Evolutionary conservation across 495 filamentous ascomycete species (phyloP), one percentile per base, ranked within the genome.

Genomic region (Neurospora terricola): DNA sequence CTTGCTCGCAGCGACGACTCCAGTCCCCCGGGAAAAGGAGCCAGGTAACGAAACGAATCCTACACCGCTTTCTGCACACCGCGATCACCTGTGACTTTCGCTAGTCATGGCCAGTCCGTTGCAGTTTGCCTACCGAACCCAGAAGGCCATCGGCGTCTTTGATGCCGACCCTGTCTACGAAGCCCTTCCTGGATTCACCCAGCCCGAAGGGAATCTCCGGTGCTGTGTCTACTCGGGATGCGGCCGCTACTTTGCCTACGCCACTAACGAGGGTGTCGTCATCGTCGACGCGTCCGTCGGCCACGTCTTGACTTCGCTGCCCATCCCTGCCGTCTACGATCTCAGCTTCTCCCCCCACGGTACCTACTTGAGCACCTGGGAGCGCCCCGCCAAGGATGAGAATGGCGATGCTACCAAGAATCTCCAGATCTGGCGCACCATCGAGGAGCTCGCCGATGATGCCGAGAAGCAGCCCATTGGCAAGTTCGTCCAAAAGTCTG

Each of bases 171-270:
- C 96, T 72, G 87, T 92, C 77, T 99, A 99, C 83, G 89, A 91
- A 82, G 84, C 90, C 80, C 86, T 98, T 77, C 86, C 93, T 80
- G 95, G 91, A 74, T 97, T 98, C 85, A 84, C 85, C 78, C 93
- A 91, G 82, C 94, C 96, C 54, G 92, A 97, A 86, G 95, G 94
- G 80, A 98, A 94, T 83, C 87, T 96, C 77, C 91, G 96, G 83
- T 98, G 95, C 81, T 95, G 92, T 83, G 89, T 88, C 76, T 99
- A 98, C 86, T 98, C 95, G 74, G 93, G 94, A 42, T 93, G 94
- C 81, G 94, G 96, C 79, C 91, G 92, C 77, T 99, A 94, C 86
- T 96, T 97, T 82, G 94, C 95, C 71, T 99, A 92, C 91, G 95
- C 94, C 72, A 92, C 94, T 73, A 91, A 89, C 71, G 94, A 97